Conservation (phyloP, 768 basidiomycete species). For the Epithele typhae region DNA sequence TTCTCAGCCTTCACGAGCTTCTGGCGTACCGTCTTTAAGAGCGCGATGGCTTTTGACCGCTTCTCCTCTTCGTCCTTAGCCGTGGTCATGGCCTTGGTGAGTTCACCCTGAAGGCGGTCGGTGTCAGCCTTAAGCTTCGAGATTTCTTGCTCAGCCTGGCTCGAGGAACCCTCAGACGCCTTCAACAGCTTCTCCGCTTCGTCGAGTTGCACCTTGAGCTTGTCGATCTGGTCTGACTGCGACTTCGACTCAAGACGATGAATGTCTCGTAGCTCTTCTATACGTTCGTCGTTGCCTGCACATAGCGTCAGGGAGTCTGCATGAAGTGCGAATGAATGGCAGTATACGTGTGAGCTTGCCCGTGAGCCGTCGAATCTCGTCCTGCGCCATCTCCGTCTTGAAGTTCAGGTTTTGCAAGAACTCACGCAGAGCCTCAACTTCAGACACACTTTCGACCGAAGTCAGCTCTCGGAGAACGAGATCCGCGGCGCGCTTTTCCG, state of each 20-base stretch:
- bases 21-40: slow-evolving; percentile 92
- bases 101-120: slow-evolving; percentile 56
- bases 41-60: slow-evolving; percentile 85
- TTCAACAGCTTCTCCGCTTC: slow-evolving; percentile 69
- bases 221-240: slow-evolving; percentile 69
- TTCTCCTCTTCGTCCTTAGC: slow-evolving; percentile 98
- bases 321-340: neutral
- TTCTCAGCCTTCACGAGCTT: slow-evolving; percentile 97
- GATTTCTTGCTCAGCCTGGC: slow-evolving; percentile 45
- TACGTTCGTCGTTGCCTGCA: slow-evolving; percentile 77
- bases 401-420: slow-evolving; percentile 63
- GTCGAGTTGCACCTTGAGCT: slow-evolving; percentile 59
- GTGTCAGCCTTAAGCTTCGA: slow-evolving; percentile 52
- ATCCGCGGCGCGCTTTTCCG: slow-evolving; percentile 68
- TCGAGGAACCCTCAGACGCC: slow-evolving; percentile 46
- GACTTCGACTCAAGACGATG: slow-evolving; percentile 80
- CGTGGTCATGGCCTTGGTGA: slow-evolving; percentile 50
- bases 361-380: slow-evolving; percentile 75
- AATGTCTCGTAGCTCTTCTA: slow-evolving; percentile 81
- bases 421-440: slow-evolving; percentile 64
- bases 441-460: slow-evolving; percentile 60
- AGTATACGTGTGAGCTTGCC: slow-evolving; percentile 70
- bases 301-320: neutral
- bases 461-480: slow-evolving; percentile 65
- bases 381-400: slow-evolving; percentile 67